phyloP scores from a whole-genome alignment of 2,329 filamentous ascomycete species.

The Rutstroemia sp. region DNA sequence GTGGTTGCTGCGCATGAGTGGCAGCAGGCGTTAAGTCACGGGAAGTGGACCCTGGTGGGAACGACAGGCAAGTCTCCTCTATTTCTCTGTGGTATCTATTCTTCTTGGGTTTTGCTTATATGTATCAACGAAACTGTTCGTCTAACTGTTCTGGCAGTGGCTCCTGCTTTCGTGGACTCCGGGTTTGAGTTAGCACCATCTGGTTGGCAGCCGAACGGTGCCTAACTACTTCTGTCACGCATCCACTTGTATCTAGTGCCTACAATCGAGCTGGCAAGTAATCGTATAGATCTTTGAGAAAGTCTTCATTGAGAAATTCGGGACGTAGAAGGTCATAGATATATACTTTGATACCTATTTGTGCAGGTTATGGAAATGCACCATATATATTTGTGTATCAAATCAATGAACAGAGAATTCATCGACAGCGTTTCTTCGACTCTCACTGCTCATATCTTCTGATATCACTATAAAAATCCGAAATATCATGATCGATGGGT shows the following conservation, averaged over 20 bases:
- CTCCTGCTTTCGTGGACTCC: background rate
- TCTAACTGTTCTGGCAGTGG: background rate
- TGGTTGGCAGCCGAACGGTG: background rate
- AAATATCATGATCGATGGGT: too few species aligned
- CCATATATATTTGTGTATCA: too few species aligned
- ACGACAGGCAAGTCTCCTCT: background rate
- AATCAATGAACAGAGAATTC: too few species aligned
- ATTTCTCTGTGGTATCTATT: background rate
- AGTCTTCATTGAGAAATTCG: too few species aligned
- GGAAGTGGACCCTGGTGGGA: background rate
- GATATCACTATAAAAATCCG: too few species aligned
- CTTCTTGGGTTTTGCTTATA: background rate
- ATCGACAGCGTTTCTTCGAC: too few species aligned
- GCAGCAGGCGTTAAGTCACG: background rate
- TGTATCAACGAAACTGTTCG: background rate
- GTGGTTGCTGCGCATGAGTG: background rate
- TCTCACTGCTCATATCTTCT: too few species aligned
- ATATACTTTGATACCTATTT: too few species aligned
- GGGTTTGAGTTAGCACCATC: background rate
- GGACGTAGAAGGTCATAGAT: too few species aligned
- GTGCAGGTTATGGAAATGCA: too few species aligned
- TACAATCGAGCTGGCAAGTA: background rate
- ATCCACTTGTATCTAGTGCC: background rate
- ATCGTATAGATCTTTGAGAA: too few species aligned
- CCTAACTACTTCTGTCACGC: background rate